phyloP scores from a whole-genome alignment of 2,329 filamentous ascomycete species.

The Xylariaceae sp. region DNA sequence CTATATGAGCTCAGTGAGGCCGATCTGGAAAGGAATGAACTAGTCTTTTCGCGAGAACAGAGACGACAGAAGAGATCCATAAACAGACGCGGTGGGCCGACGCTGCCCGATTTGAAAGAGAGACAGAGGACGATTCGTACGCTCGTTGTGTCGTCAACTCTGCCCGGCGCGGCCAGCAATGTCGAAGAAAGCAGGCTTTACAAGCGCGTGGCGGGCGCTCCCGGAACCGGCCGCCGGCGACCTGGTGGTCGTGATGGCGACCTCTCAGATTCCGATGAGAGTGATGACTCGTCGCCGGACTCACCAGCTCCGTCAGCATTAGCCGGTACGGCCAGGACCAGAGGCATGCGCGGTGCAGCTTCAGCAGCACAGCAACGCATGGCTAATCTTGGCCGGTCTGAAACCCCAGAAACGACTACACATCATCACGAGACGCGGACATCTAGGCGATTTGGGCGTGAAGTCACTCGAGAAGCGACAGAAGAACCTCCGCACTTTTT shows the following conservation, averaged over 20 bases:
- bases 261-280: conserved; percentile 81
- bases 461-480: conserved; percentile 69
- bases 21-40: conserved; percentile 83
- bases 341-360: conserved; percentile 84
- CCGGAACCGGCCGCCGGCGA: conserved; percentile 49
- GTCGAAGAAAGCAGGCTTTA: conserved; percentile 83
- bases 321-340: conserved; percentile 74
- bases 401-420: conserved; percentile 73
- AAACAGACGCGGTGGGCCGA: conserved; percentile 85
- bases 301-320: conserved; percentile 75
- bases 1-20: conserved; percentile 89
- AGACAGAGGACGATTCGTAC: conserved; percentile 89
- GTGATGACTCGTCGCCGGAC: conserved; percentile 78
- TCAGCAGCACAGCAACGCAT: conserved; percentile 82
- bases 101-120: conserved; percentile 93
- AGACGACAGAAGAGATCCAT: conserved; percentile 91
- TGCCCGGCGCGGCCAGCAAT: conserved; percentile 75
- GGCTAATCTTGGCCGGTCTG: conserved; percentile 73
- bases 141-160: conserved; percentile 82
- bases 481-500: conserved; percentile 65
- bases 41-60: conserved; percentile 90
- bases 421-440: conserved; percentile 70
- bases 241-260: conserved; percentile 59
- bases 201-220: conserved; percentile 62
- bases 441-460: conserved; percentile 54